Base-by-base conservation (phyloP, 2,329 filamentous ascomycete species). In the Gremmenia infestans region DNA sequence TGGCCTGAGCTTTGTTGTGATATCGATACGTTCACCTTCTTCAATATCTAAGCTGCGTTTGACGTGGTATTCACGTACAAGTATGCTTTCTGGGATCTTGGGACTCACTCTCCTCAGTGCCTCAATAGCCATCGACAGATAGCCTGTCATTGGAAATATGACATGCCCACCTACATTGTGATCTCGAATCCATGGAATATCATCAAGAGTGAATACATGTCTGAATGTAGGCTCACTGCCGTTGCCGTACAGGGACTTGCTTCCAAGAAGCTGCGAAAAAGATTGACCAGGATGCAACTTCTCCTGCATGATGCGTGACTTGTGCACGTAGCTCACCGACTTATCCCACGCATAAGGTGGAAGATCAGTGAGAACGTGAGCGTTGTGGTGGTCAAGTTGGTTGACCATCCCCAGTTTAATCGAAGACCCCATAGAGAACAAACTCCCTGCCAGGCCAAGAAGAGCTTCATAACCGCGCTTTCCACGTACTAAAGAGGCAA, bases 111-210 rank as follows among this genome's bases (percentile, higher is more conserved):
- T 55, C 14, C 32, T 35, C 11, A 55, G 11, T 23, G 56, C 60
- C 49, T 60, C 55, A 28, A 52, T 56, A 45, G 52, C 60, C 51
- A 61, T 61, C 6, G 42, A 52, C 37, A 61, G 12, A 49, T 59
- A 61, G 8, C 49, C 60, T 9, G 58, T 48, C 15, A 36, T 42
- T 1, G 79, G 79, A 49, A 79, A 81, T n/a, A 81, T 68, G 36
- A 76, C 73, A 2, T 74, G 74, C 58, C 75, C 77, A 55, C 79
- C 75, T 5, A 81, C 71, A 19, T 76, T 72, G 53, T 82, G 79
- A 55, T 81, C 77, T 40, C 70, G 66, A 9, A 81, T 70, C 79
- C 79, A 82, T 0, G 77, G 76, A 51, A 78, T 77, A 61, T 81
- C 77, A 2, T 60, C 56, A 2, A 64, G 28, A 1, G 36, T 28